These are phyloP conservation scores for Acer campestre DNA, from an alignment of 345 rosid genomes.

Conservation along the genomic window DNA sequence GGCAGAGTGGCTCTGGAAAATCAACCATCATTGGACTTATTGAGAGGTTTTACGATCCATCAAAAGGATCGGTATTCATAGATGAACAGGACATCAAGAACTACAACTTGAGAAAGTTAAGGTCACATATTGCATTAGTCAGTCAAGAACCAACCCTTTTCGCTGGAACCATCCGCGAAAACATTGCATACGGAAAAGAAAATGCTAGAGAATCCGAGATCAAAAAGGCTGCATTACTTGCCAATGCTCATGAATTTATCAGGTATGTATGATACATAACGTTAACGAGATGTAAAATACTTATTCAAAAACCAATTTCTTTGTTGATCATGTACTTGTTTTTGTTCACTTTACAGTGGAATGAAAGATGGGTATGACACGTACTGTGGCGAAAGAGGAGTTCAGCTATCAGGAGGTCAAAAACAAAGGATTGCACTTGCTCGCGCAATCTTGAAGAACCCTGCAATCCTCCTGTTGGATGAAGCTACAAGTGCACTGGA, in stretches of 20 bases:
- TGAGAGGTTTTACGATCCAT: constrained; percentile 65
- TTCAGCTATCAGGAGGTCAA: constrained; percentile 75
- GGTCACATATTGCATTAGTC: constrained; percentile 63
- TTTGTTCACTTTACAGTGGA: constrained; percentile 40
- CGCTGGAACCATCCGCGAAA: constrained; percentile 62
- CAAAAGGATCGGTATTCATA: constrained; percentile 45
- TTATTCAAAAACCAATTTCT: not conserved
- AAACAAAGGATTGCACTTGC: constrained; percentile 76
- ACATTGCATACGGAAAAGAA: constrained; percentile 55
- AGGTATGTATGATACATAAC: constrained; percentile 35
- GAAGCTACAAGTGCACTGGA: constrained; percentile 83
- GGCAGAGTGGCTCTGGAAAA: constrained; percentile 71
- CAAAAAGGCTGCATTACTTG: constrained; percentile 50
- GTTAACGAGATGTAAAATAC: not conserved
- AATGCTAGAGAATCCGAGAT: constrained; percentile 57
- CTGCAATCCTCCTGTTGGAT: constrained; percentile 62
- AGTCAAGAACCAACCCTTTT: constrained; percentile 74
- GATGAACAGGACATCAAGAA: constrained; percentile 55
- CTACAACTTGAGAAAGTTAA: constrained; percentile 47
- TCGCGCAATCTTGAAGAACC: constrained; percentile 68
- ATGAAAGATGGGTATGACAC: constrained; percentile 72
- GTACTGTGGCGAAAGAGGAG: constrained; percentile 64
- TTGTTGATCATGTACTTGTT: not conserved
- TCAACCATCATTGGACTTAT: constrained; percentile 63
- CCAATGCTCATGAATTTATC: constrained; percentile 71